Evolutionary conservation across 2,329 filamentous ascomycete species (phyloP).

Genomic region (Exophiala sp.): DNA sequence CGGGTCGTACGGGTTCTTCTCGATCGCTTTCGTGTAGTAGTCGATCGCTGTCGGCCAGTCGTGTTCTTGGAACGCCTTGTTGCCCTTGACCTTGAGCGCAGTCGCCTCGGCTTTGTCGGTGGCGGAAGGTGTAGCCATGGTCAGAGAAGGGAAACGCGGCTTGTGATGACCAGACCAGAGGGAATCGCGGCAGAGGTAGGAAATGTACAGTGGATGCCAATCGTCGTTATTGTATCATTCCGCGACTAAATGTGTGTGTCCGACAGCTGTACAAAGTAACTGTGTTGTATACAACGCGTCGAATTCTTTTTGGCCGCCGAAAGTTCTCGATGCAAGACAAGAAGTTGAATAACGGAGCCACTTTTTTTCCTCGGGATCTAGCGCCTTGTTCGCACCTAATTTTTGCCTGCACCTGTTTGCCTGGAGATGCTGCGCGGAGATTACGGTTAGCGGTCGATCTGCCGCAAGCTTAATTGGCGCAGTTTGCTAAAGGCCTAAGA

Average conservation of each 20-base stretch:
- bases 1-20: conserved; percentile 72
- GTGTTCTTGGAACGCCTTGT: conserved; percentile 81
- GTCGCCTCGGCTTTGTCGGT: conserved; percentile 60
- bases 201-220: neutral
- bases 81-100: conserved; percentile 86
- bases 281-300: too few relatives aligned
- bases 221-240: conserved; percentile 16
- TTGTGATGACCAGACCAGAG: conserved; percentile 1
- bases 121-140: conserved; percentile 40
- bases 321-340: conserved; percentile 14
- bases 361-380: neutral
- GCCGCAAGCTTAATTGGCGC: conserved; percentile 11
- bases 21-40: conserved; percentile 81
- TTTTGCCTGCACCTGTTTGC: neutral
- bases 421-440: neutral
- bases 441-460: conserved; percentile 13
- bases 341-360: conserved; percentile 1
- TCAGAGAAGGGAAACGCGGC: conserved; percentile 4
- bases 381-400: neutral
- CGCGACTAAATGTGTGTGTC: conserved; percentile 9
- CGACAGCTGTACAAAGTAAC: neutral
- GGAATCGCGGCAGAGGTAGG: neutral
- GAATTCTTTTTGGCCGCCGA: conserved; percentile 6
- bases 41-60: conserved; percentile 80
- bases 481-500: too few relatives aligned